Base-by-base conservation (phyloP, 305 asterid species). In the Stenogyne calaminthoides region DNA sequence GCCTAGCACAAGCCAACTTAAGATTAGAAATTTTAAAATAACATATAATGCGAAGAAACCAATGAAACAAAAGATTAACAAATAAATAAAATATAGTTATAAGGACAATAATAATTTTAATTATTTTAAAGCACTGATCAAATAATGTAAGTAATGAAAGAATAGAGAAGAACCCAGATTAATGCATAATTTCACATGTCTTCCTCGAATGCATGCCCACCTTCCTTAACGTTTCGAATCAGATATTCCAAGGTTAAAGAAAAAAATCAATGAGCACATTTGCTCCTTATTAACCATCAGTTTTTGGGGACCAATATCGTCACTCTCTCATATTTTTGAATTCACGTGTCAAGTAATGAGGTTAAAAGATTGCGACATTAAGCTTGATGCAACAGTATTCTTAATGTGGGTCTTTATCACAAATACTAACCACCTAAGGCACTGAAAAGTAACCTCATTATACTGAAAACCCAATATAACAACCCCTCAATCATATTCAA, bases 1-100 rank as follows among this genome's bases (percentile, higher is more conserved):
- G 97, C 98, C 99, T 94, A 80, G 76, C 71, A 85, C 29, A 67
- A 71, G 67, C 67, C 34, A 59, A 47, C 29, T 52, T 61, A 74
- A 32, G 72, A 65, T 85, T 54, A 85, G 76, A 51, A 67, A 49
- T 54, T 64, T 34, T 51, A 27, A 14, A 73, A 64, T 60, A 19
- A 62, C 60, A 75, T 51, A 36, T 54, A 57, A 72, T 47, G 70
- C 51, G 25, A 67, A 66, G 60, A 70, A 71, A 19, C 15, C n/a
- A 47, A 71, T 11, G 27, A 39, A 25, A 44, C 51, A 59, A 25
- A 42, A 64, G 44, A 55, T 27, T 25, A 34, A 59, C 29, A 29
- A 29, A 37, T 7, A 40, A 47, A 20, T 15, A 52, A 60, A 73
- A 62, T 8, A 37, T 16, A 60, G 66, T 8, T 46, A 29, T 18